These are phyloP conservation scores for Phytopythium cucurbitacearum DNA, from an alignment of 352 stramenopile species.

Conservation along the genomic window DNA sequence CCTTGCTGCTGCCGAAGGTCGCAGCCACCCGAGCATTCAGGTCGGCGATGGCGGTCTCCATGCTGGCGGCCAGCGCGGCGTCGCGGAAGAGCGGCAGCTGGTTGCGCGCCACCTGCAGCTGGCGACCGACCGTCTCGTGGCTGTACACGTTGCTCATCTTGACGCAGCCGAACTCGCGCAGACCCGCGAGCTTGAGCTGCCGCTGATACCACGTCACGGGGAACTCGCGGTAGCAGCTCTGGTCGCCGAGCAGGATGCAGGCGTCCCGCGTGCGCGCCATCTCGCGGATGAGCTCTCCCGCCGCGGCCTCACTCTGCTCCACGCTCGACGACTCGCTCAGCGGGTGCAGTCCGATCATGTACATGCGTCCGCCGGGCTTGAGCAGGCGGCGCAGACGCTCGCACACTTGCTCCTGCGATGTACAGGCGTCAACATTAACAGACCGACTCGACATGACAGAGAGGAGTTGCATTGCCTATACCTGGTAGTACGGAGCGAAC, in stretches of 20 bases:
- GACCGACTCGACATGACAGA: neutral
- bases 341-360: slow-evolving; percentile 86
- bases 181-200: slow-evolving; percentile 53
- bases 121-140: slow-evolving; percentile 75
- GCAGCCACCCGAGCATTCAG: slow-evolving; percentile 35
- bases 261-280: slow-evolving; percentile 79
- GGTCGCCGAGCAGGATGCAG: slow-evolving; percentile 84
- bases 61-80: slow-evolving; percentile 22
- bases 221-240: slow-evolving; percentile 90
- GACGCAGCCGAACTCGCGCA: slow-evolving; percentile 48
- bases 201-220: slow-evolving; percentile 84
- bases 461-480: slow-evolving; percentile 22
- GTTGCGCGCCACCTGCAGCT: slow-evolving; percentile 85
- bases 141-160: slow-evolving; percentile 89
- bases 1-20: slow-evolving; percentile 17
- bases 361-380: slow-evolving; percentile 80
- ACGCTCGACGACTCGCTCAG: slow-evolving; percentile 52
- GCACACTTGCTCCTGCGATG: slow-evolving; percentile 38
- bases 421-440: neutral
- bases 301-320: slow-evolving; percentile 21
- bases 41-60: slow-evolving; percentile 51
- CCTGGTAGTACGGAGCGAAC: slow-evolving; percentile 89
- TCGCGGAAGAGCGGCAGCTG: slow-evolving; percentile 81
- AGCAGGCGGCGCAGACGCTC: slow-evolving; percentile 68
- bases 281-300: slow-evolving; percentile 47